Evolutionary conservation across 495 filamentous ascomycete genomes (phyloP), one percentile per base, ranked within the genome.

Genomic region (Aspergillus sparsus): DNA sequence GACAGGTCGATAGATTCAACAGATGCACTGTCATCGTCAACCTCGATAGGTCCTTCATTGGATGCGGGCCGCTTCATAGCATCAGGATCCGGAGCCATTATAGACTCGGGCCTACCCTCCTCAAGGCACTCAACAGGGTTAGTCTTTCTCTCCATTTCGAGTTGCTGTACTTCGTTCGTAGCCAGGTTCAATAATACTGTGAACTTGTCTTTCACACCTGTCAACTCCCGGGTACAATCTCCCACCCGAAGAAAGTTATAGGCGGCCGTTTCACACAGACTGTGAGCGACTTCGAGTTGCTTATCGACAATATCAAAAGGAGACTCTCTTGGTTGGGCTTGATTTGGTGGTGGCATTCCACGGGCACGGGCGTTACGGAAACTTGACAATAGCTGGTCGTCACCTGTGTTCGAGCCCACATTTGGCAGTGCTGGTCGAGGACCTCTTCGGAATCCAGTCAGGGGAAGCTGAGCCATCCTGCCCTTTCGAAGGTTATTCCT

Each of bases 201-300:
- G 57, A 83, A 78, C n/a, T 76, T 75, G 53, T 77, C 74, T 66
- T 87, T 84, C 45, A 92, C 88, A 32, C 84, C 85, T 11, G 80
- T 75, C 13, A 95, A 81, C 73, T 96, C 90, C 18, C 82, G 79
- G 15, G 75, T 78, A 72, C 92, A 97, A 60, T 93, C 87, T 18
- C 92, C 92, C 54, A 89, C 85, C 18, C 92, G 84, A 11, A 97
- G 80, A 57, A 95, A 90, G 68, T 94, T 89, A 70, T 93, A 92
- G 2, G 92, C 92, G 12, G 85, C 92, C 53, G 85, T 84, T 73
- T 96, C 92, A 71, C 90, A 95, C 66, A 91, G 82, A 49, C 79
- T 82, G 67, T 96, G 89, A 11, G 88, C 88, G 53, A 83, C 82
- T 66, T 97, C 91, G 51, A 97, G 77, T 1, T 85, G 82, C 67